Evolutionary conservation across 495 filamentous ascomycete species (phyloP).

Genomic region (Elasticomyces elasticus): DNA sequence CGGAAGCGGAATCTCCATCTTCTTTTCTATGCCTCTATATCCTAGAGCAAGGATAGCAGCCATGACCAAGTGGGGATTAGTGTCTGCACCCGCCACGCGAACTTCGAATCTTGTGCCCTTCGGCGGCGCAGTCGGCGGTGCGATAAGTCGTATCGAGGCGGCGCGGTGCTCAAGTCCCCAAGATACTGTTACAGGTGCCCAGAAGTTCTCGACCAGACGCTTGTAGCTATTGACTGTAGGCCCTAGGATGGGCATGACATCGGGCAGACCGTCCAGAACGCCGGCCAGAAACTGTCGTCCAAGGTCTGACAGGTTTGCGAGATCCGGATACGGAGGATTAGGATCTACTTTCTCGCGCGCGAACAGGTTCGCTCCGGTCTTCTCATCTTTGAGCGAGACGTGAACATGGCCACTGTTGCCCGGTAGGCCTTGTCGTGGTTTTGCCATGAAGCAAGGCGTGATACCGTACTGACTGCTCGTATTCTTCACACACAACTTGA

Average conservation of each 20-base stretch:
- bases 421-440: conserved; percentile 77
- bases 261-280: conserved; percentile 74
- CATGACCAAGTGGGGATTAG: conserved; percentile 83
- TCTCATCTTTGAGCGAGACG: conserved; percentile 61
- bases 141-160: conserved; percentile 80
- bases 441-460: conserved; percentile 98
- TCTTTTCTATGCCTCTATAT: conserved; percentile 83
- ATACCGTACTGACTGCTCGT: conserved; percentile 78
- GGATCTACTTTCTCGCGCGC: conserved; percentile 59
- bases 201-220: conserved; percentile 94
- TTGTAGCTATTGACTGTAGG: conserved; percentile 97
- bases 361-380: conserved; percentile 67
- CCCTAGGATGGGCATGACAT: conserved; percentile 90
- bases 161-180: conserved; percentile 95
- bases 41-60: conserved; percentile 75
- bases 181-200: conserved; percentile 93
- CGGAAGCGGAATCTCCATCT: conserved; percentile 69
- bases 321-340: conserved; percentile 58
- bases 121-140: conserved; percentile 69
- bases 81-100: conserved; percentile 80
- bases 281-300: conserved; percentile 92
- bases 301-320: conserved; percentile 71
- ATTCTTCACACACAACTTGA: conserved; percentile 90
- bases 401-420: conserved; percentile 96
- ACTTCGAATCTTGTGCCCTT: conserved; percentile 88